A percentile compares a stretch with the other conserved stretches of the same genome.
These are phyloP conservation scores for Fragilaria crotonensis DNA, from an alignment of 108 stramenopile species.

Conservation along the genomic window DNA sequence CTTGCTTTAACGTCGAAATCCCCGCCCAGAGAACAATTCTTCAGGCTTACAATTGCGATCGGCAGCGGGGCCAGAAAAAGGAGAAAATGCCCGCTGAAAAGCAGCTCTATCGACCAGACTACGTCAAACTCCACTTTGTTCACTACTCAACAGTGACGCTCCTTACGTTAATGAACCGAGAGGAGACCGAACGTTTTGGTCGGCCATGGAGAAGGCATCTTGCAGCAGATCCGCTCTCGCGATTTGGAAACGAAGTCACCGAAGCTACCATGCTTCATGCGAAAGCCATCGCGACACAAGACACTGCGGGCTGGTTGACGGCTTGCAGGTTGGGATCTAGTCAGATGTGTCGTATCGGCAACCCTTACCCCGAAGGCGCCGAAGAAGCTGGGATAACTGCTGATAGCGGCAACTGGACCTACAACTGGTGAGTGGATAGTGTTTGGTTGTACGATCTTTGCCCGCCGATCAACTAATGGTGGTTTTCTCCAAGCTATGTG, in stretches of 20 bases:
- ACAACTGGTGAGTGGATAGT: too few relatives aligned
- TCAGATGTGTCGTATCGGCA: conserved; percentile 54
- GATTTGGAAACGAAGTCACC: conserved; percentile 56
- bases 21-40: conserved; percentile 54
- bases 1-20: conserved; percentile 50
- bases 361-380: conserved; percentile 50
- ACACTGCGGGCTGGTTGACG: conserved; percentile 61
- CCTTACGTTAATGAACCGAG: conserved; percentile 49
- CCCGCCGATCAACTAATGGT: too few relatives aligned
- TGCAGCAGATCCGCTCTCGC: conserved; percentile 39
- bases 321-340: too few relatives aligned
- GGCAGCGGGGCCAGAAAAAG: conserved; percentile 52
- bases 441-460: too few relatives aligned
- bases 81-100: conserved; percentile 63
- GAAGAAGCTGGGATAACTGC: conserved; percentile 10
- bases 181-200: conserved; percentile 23
- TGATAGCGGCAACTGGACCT: conserved; percentile 50
- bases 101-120: conserved; percentile 66
- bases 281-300: conserved; percentile 69
- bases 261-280: conserved; percentile 85
- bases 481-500: too few relatives aligned
- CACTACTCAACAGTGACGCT: conserved; percentile 77
- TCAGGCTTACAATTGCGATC: conserved; percentile 84
- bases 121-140: conserved; percentile 76
- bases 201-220: conserved; percentile 22